These are phyloP conservation scores for Moringa oleifera DNA, from an alignment of 345 rosid genomes.

Conservation along the genomic window DNA sequence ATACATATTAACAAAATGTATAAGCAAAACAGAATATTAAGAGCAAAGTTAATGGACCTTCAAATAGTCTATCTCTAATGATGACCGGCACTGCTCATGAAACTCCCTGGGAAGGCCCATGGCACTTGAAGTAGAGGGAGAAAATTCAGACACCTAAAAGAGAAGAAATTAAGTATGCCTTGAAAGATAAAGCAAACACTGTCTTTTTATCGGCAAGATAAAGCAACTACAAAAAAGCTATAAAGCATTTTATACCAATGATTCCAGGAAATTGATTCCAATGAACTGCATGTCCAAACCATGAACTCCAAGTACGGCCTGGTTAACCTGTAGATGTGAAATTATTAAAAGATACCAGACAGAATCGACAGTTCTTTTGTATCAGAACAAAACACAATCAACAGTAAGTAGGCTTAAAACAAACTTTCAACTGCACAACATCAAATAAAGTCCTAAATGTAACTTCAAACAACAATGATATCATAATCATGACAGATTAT, in stretches of 20 bases:
- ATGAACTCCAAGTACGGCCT: constrained; percentile 70
- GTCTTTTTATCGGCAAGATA: constrained; percentile 14
- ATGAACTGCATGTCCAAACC: constrained; percentile 75
- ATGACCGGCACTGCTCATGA: constrained; percentile 83
- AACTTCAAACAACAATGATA: too few relatives aligned
- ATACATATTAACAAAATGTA: constrained; percentile 3
- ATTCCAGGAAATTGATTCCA: constrained; percentile 85
- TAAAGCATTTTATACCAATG: constrained; percentile 76
- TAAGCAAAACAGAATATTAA: constrained; percentile 17
- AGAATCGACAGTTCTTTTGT: too few relatives aligned
- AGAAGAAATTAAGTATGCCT: constrained; percentile 18
- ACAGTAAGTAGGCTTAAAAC: too few relatives aligned
- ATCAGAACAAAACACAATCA: too few relatives aligned
- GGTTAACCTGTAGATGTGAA: constrained; percentile 63
- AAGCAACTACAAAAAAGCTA: too few relatives aligned
- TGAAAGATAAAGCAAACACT: constrained; percentile 13
- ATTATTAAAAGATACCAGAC: constrained; percentile 17
- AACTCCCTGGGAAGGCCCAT: constrained; percentile 97
- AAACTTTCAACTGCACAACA: too few relatives aligned
- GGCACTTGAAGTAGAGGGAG: constrained; percentile 90
- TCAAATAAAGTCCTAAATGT: too few relatives aligned
- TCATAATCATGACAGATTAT: neutral
- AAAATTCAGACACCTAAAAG: constrained; percentile 89
- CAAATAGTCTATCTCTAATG: constrained; percentile 68
- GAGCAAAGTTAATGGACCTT: constrained; percentile 41